Base-by-base conservation (phyloP, 2,329 filamentous ascomycete species). In the Fusarium dlaminii region DNA sequence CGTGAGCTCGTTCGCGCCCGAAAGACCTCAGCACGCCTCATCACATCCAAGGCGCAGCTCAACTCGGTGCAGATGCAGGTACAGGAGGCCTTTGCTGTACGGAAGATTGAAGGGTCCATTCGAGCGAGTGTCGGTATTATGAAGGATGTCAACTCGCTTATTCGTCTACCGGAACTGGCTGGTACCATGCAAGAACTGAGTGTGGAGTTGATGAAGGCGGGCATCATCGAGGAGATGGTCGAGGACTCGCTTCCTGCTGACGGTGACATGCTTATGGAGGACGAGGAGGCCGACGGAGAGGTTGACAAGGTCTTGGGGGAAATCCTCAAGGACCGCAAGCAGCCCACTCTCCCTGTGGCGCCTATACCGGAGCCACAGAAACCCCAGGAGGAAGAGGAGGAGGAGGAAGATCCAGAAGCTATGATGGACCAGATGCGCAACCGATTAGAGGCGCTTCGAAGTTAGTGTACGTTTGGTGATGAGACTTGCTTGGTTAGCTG, bases 161-260 rank as follows among this genome's bases (percentile, higher is more conserved):
- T 98, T 56, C 88, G 92, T 34, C 84, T 99, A 77, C 96, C 96
- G 17, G 93, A 98, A 75, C 86, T 98, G 70, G 94, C 92, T 27
- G 91, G 90, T 20, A 98, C 95, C 14, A 98, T 98, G 96, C 88
- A 91, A 72, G 94, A 97, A 82, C 86, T 98, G 56, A 93, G 92
- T 78, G 88, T 92, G 66, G 96, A 98, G 87, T 84, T 98, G 75
- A 93, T 98, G 82, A 97, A 95, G 85, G 96, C 96, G 6, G 96
- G 96, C 22, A 96, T 99, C 75, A 97, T 98, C 69, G 96, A 98
- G 86, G 96, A 99, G 86, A 98, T 98, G 93, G 91, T 97, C 9
- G 93, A 92, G 54, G 96, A 98, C 81, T 91, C 88, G 48, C 85
- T 98, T 74, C 94, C 95, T n/a, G 89, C 92, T 74, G 92, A 95